These are phyloP conservation scores for Microsporum canis DNA, from an alignment of 2,329 filamentous ascomycete species.

Conservation along the genomic window DNA sequence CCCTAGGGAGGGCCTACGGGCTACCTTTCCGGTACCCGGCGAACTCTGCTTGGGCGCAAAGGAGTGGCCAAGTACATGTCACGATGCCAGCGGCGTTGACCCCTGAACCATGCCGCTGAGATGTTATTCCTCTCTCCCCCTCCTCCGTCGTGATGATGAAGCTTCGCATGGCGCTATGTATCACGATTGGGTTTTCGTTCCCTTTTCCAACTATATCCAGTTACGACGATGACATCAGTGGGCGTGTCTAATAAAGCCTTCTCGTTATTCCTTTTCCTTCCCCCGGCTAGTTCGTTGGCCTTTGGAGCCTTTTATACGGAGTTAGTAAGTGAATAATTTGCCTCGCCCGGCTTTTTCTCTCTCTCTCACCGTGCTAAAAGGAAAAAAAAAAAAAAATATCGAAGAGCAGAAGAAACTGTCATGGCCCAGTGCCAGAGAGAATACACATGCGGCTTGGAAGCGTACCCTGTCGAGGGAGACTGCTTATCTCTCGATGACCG, in stretches of 20 bases:
- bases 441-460: not conserved
- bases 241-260: not conserved
- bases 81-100: not conserved
- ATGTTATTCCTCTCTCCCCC: not conserved
- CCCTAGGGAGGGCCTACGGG: not conserved
- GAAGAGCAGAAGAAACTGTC: not conserved
- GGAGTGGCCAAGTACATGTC: not conserved
- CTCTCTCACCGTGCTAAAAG: not conserved
- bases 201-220: not conserved
- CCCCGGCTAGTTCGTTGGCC: not conserved
- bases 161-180: not conserved
- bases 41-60: not conserved
- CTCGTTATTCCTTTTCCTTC: not conserved
- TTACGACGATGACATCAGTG: not conserved
- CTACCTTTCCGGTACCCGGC: conserved; percentile 2
- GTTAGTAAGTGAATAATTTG: not conserved
- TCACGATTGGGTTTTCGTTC: not conserved
- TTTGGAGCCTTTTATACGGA: not conserved
- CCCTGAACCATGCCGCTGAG: not conserved
- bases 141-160: not conserved
- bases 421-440: not conserved
- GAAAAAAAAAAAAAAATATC: not conserved
- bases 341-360: not conserved
- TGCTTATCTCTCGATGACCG: not conserved
- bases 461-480: not conserved